phyloP scores from a whole-genome alignment of 345 rosid species.

The rapeseed (Brassica napus) region Da-Ae NC_063441.1:12022001-12022500 shows the following conservation, averaged over 20 bases:
- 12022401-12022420: constrained; percentile 27
- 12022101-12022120: constrained; percentile 72
- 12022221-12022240: constrained; percentile 6
- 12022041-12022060: not conserved
- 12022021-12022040: constrained; percentile 54
- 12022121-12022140: constrained; percentile 80
- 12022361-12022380: constrained; percentile 86
- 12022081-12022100: constrained; percentile 41
- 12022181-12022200: constrained; percentile 94
- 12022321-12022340: constrained; percentile 66
- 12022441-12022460: constrained; percentile 23
- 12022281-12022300: constrained; percentile 14
- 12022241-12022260: constrained; percentile 7
- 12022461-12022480: not conserved
- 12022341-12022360: constrained; percentile 85
- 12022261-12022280: not conserved
- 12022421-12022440: not conserved
- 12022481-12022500: constrained; percentile 51
- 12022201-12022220: constrained; percentile 67
- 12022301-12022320: constrained; percentile 47
- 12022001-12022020: too few species aligned
- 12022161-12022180: constrained; percentile 96
- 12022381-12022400: constrained; percentile 92
- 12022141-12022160: constrained; percentile 86
- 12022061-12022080: not conserved